These are phyloP conservation scores for Aspergillus campestris DNA, from an alignment of 495 filamentous ascomycete genomes.

Conservation along the genomic window DNA sequence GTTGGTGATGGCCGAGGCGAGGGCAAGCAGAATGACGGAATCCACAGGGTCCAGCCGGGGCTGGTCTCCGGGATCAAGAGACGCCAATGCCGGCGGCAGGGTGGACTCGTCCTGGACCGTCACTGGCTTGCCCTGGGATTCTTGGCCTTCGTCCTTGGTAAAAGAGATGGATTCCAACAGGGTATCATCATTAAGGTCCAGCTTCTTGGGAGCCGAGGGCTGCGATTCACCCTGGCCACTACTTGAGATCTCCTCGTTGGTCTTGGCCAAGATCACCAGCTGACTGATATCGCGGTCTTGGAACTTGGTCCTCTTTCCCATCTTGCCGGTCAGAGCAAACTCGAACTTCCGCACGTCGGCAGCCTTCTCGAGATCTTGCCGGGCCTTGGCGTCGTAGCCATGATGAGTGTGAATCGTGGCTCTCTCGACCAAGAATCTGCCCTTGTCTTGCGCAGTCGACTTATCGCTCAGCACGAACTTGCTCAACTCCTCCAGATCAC, in stretches of 20 bases:
- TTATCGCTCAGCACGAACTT: conserved; percentile 29
- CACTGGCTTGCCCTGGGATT: conserved; percentile 23
- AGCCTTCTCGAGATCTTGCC: conserved; percentile 58
- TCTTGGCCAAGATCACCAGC: conserved; percentile 84
- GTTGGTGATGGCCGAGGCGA: conserved; percentile 83
- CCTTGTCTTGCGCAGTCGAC: conserved; percentile 35
- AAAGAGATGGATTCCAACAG: conserved; percentile 83
- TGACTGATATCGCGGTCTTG: conserved; percentile 86
- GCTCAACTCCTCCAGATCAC: conserved; percentile 36
- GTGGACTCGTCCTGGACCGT: conserved; percentile 40
- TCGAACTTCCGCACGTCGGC: conserved; percentile 57
- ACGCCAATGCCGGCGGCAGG: conserved; percentile 50
- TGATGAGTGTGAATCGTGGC: conserved; percentile 80
- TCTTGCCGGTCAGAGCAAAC: conserved; percentile 74
- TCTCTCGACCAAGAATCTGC: conserved; percentile 68
- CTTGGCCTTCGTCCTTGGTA: conserved; percentile 39
- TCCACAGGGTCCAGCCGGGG: conserved; percentile 78
- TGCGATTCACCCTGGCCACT: not conserved
- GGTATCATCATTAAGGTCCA: conserved; percentile 87
- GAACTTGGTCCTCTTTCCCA: conserved; percentile 89
- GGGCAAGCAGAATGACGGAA: conserved; percentile 70
- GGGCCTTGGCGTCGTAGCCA: conserved; percentile 69
- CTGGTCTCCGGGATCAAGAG: conserved; percentile 68
- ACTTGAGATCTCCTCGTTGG: conserved; percentile 28
- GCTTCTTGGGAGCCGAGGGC: conserved; percentile 47